These are phyloP conservation scores for Leonotis leonurus DNA, from an alignment of 257 asterid species.

Conservation along the genomic window DNA sequence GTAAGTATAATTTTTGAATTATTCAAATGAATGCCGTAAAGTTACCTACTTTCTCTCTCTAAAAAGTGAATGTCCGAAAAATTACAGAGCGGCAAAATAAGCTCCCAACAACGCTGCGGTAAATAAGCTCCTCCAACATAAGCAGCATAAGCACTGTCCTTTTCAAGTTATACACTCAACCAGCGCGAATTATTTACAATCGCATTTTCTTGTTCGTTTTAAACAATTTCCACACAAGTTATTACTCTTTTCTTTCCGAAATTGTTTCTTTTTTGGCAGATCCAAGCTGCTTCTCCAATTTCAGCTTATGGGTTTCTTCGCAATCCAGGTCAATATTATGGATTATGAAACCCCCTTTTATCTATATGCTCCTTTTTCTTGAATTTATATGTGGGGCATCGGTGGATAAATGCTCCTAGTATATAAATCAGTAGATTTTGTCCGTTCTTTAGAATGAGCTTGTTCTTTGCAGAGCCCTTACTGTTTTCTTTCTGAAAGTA, in stretches of 20 bases:
- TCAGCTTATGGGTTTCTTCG: conserved; percentile 21
- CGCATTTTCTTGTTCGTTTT: conserved; percentile 10
- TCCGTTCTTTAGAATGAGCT: conserved; percentile 11
- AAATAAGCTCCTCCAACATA: no score
- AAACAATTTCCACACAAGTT: conserved; percentile 10
- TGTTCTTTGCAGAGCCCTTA: no score
- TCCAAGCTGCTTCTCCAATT: conserved; percentile 28
- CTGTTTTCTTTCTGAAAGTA: no score
- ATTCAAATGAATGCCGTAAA: no score
- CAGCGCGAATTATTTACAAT: background rate
- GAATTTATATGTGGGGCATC: background rate
- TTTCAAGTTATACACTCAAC: background rate
- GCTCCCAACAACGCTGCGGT: no score
- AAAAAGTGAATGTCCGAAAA: no score
- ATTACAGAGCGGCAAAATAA: no score
- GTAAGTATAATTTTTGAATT: no score
- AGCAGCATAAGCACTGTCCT: background rate
- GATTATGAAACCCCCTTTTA: background rate
- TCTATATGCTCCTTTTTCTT: no score
- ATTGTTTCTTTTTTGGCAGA: conserved; percentile 17
- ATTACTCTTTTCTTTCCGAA: conserved; percentile 4
- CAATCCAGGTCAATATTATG: conserved; percentile 23
- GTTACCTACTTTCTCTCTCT: no score
- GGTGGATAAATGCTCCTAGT: background rate
- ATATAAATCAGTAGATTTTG: conserved; percentile 1